Conservation (phyloP, 192 early-diverging fungal genomes). For the Phlyctochytrium arcticum region DNA sequence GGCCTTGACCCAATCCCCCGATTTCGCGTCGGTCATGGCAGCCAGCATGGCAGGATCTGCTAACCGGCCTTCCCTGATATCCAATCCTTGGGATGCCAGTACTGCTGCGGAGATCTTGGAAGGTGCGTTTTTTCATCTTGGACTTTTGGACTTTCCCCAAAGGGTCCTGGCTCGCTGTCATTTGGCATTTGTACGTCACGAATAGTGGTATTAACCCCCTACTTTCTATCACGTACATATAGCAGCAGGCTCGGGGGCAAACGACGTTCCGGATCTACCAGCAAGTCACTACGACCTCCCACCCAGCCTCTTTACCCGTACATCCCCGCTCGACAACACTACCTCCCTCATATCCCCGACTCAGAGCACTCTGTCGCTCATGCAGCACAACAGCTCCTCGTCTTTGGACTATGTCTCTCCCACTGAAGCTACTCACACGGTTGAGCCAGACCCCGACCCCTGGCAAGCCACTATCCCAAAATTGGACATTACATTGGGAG, state of each 20-base stretch:
- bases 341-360: constrained; percentile 5
- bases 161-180: too few species aligned
- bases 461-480: constrained; percentile 18
- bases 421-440: neutral
- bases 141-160: neutral
- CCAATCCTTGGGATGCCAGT: constrained; percentile 15
- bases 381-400: neutral
- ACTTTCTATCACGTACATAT: neutral
- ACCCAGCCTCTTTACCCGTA: neutral
- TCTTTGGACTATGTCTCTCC: constrained; percentile 20
- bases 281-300: constrained; percentile 7
- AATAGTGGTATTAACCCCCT: neutral
- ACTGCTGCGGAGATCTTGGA: neutral
- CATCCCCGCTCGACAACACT: constrained; percentile 12
- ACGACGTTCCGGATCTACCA: neutral
- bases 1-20: constrained; percentile 1
- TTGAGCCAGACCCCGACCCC: constrained; percentile 15
- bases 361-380: neutral
- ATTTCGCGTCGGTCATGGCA: neutral
- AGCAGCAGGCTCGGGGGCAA: too few species aligned
- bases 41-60: constrained; percentile 4
- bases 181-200: too few species aligned
- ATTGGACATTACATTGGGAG: constrained; percentile 6
- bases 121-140: neutral
- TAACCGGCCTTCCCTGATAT: constrained; percentile 5